Conservation (phyloP, 345 rosid genomes). For the Pugionium dolabratum region DNA sequence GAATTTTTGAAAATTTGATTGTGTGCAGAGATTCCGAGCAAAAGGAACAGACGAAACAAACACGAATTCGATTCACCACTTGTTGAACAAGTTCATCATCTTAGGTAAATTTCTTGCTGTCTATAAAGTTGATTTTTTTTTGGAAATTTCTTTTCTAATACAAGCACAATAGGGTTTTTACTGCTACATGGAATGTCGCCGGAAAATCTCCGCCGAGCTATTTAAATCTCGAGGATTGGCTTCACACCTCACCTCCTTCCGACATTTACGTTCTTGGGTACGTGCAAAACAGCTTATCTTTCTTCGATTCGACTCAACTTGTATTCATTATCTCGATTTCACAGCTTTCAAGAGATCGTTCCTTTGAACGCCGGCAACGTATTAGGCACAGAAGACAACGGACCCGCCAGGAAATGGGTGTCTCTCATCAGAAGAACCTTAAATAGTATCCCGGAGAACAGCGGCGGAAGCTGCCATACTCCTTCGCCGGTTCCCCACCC, state of each 20-base stretch:
- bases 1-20: too few species aligned
- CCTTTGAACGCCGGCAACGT: conserved; percentile 99
- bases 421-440: conserved; percentile 84
- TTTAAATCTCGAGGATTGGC: conserved; percentile 95
- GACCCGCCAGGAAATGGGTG: conserved; percentile 95
- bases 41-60: conserved; percentile 57
- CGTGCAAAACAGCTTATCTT: conserved; percentile 9
- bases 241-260: conserved; percentile 87
- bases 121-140: neutral
- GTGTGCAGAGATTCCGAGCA: conserved; percentile 52
- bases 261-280: conserved; percentile 99
- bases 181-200: conserved; percentile 99
- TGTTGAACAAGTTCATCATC: conserved; percentile 48
- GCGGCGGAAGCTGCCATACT: conserved; percentile 55
- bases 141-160: neutral
- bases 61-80: conserved; percentile 57
- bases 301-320: neutral
- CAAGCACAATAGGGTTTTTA: conserved; percentile 46
- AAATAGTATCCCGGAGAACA: conserved; percentile 73
- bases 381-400: conserved; percentile 89
- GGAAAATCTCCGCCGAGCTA: conserved; percentile 90
- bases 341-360: conserved; percentile 95
- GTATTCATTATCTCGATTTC: conserved; percentile 14
- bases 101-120: conserved; percentile 45
- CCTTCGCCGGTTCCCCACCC: conserved; percentile 92